These are phyloP conservation scores for Eimeria falciformis DNA, from an alignment of 169 alveolate genomes.

Conservation along the genomic window DNA sequence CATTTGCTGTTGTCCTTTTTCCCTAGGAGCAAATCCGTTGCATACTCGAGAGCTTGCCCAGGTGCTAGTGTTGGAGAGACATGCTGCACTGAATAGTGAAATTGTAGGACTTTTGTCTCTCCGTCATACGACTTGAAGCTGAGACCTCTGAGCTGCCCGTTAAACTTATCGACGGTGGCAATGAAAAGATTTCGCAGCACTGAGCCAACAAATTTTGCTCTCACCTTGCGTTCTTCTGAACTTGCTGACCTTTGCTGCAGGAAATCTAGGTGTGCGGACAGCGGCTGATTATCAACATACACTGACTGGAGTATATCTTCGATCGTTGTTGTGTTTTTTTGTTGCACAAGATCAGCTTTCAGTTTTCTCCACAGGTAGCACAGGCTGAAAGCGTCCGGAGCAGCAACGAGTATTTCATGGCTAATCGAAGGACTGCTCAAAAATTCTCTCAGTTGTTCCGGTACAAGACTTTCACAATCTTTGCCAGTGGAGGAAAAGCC, in stretches of 20 bases:
- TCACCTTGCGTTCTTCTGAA: conserved; percentile 24
- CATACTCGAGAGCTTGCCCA: conserved; percentile 6
- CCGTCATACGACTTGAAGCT: conserved; percentile 31
- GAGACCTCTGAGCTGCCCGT: neutral
- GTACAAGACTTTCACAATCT: neutral
- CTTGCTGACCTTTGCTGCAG: conserved; percentile 23
- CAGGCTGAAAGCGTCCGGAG: conserved; percentile 9
- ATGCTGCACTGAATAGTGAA: neutral
- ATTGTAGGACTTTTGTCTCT: neutral
- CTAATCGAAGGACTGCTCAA: neutral
- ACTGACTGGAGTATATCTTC: conserved; percentile 26
- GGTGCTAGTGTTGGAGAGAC: conserved; percentile 14
- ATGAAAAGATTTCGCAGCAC: neutral
- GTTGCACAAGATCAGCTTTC: neutral
- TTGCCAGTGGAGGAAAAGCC: neutral
- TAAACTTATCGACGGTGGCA: conserved; percentile 21
- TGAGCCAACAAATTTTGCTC: neutral
- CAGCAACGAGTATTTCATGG: neutral
- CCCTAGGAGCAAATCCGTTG: conserved; percentile 39
- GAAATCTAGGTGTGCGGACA: conserved; percentile 8
- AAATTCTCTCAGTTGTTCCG: neutral
- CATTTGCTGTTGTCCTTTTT: neutral
- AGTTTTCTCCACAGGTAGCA: conserved; percentile 7
- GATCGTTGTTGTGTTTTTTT: neutral
- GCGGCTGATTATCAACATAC: conserved; percentile 13